Evolutionary conservation across 176 grass and related monocot genomes (phyloP).

Genomic region (Echinochloa phyllopogon): DNA sequence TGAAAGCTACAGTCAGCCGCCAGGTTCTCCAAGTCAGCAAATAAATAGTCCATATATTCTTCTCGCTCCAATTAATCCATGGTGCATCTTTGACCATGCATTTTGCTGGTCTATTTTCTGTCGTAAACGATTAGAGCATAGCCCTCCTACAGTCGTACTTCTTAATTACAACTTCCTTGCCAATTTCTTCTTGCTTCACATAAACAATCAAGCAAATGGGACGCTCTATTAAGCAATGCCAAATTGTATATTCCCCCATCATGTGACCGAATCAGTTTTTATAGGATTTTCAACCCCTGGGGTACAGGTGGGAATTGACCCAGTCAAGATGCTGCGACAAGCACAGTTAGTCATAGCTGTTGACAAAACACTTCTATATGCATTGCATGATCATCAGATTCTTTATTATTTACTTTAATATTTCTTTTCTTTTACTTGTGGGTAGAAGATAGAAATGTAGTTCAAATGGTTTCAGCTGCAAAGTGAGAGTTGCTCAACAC

Average conservation of each 20-base stretch:
- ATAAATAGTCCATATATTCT: background rate
- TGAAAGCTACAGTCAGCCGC: slow-evolving; percentile 4
- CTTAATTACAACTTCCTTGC: background rate
- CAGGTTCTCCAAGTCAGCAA: slow-evolving; percentile 14
- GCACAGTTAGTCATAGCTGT: background rate
- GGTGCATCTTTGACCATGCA: background rate
- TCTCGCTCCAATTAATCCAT: background rate
- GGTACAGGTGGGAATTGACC: background rate
- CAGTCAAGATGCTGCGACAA: background rate
- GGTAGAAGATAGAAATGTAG: background rate
- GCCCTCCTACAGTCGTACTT: background rate
- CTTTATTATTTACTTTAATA: background rate
- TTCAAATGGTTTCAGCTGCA: background rate
- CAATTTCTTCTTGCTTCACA: background rate
- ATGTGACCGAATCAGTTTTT: background rate
- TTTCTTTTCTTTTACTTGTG: background rate
- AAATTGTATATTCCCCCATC: background rate
- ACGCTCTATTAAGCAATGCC: background rate
- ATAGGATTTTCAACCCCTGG: background rate
- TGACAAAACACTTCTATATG: background rate
- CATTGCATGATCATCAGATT: background rate
- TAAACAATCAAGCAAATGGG: background rate
- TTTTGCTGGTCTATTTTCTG: background rate
- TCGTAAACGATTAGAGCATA: background rate
- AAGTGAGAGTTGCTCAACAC: background rate